Base-by-base conservation (phyloP, 2,329 filamentous ascomycete species). In the Reticulascus tulasneorum region DNA sequence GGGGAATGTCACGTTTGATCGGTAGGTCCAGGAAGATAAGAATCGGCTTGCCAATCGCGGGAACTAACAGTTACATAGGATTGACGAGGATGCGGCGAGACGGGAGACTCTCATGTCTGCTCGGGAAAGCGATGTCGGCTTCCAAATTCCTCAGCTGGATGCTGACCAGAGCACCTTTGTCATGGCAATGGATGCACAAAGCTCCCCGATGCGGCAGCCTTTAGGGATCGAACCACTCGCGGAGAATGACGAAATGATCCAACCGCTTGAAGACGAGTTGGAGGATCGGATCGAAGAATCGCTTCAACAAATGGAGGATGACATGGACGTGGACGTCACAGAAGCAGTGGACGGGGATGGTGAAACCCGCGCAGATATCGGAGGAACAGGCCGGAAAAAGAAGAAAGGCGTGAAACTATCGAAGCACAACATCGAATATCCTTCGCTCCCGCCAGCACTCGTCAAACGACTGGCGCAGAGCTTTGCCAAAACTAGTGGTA, bases 381-480 rank as follows among this genome's bases (percentile, higher is more conserved):
- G 42, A n/a, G n/a, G 47, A 9, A 50, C 47, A 16, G 35, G 48
- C 11, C 43, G 45, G 26, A 59, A 57, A 40, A 62, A 58, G 42
- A 73, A 72, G 48, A 54, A 58, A 6, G 59, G 56, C 19, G 67
- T 77, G 47, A 73, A 76, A 45, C 70, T 79, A 30, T 94, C 88
- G 1, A 75, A 75, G 31, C 71, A 89, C 52, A 86, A 86, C 18
- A 79, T 85, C 32, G 76, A 83, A 42, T 89, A 90, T 47, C 84
- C 86, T 1, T 80, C 82, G 1, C 64, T 95, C 26, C 86, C 89
- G 3, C 64, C 75, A 1, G 73, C 78, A 1, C 78, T 90, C 15
- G 79, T 94, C 33, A 91, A 90, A 60, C 73, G 79, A 44, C 62
- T 88, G 3, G 82, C 83, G 7, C 82, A 81, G 22, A 82, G 76